Percentiles rank a stretch among this genome's conserved stretches.
phyloP scores from a whole-genome alignment of 2,329 filamentous ascomycete species.

The Colletotrichum aenigma region DNA sequence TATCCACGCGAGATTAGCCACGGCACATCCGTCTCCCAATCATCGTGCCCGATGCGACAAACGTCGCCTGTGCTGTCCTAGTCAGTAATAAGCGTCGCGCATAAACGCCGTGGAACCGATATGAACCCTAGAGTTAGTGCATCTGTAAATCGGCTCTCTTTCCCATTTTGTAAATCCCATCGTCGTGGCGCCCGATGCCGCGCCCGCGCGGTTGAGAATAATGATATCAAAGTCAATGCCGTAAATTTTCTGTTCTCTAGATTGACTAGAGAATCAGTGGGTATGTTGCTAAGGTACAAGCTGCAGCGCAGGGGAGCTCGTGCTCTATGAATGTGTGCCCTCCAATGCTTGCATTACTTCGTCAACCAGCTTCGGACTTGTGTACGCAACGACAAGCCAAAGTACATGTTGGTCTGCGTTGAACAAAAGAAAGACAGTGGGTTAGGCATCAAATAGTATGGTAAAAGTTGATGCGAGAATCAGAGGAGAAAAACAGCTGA shows the following conservation, averaged over 20 bases:
- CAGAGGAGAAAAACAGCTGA: neutral
- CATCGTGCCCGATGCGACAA: neutral
- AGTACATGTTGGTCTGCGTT: neutral
- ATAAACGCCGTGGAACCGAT: neutral
- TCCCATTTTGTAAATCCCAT: neutral
- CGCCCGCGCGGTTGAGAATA: neutral
- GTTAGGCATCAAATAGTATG: constrained; percentile 5
- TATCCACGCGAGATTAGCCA: constrained; percentile 20
- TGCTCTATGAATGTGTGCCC: neutral
- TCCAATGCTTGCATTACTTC: constrained; percentile 3
- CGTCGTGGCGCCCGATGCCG: neutral
- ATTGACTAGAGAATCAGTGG: neutral
- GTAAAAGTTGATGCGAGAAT: constrained; percentile 11
- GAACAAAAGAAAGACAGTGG: constrained; percentile 10
- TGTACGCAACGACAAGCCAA: neutral
- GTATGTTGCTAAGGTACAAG: constrained; percentile 17
- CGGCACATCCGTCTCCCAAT: neutral
- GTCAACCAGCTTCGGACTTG: neutral
- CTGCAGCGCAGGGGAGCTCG: neutral
- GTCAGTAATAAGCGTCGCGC: neutral
- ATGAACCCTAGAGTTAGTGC: neutral
- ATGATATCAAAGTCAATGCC: neutral
- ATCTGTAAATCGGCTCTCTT: neutral
- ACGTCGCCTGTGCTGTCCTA: neutral
- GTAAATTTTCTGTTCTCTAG: neutral